Percentiles rank a stretch among this genome's conserved stretches.
phyloP scores from a whole-genome alignment of 2,329 filamentous ascomycete species.

The Aspergillus piperis region DNA sequence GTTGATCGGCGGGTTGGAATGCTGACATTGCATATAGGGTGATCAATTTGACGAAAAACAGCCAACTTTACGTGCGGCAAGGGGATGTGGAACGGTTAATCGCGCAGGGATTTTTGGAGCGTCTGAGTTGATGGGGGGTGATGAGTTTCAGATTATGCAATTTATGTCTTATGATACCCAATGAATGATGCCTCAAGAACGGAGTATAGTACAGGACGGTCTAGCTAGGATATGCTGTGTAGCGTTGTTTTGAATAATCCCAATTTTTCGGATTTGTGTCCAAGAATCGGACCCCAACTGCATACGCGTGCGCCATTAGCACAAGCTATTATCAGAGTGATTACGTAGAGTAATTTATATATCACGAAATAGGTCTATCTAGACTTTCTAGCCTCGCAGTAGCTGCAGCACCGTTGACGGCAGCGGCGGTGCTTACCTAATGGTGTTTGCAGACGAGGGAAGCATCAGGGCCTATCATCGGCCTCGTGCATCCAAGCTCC shows the following conservation, averaged over 20 bases:
- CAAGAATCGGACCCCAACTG: background rate
- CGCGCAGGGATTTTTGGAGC: slow-evolving; percentile 90
- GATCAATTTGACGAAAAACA: slow-evolving; percentile 96
- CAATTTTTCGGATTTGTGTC: no score
- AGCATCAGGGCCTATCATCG: slow-evolving; percentile 1
- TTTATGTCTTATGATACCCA: slow-evolving; percentile 23
- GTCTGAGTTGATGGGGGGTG: slow-evolving; percentile 65
- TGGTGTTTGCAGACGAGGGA: background rate
- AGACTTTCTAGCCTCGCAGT: background rate
- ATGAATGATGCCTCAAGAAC: slow-evolving; percentile 10
- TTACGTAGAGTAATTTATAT: background rate
- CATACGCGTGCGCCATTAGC: background rate
- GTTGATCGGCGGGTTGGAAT: slow-evolving; percentile 5
- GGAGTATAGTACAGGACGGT: background rate
- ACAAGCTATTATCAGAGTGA: background rate
- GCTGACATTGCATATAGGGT: slow-evolving; percentile 63
- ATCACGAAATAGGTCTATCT: background rate
- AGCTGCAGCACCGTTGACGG: slow-evolving; percentile 3
- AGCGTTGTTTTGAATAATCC: background rate
- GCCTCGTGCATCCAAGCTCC: background rate
- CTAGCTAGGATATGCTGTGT: background rate
- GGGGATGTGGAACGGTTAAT: slow-evolving; percentile 95
- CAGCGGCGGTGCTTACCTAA: background rate
- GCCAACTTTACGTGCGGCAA: slow-evolving; percentile 94
- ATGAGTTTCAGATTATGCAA: slow-evolving; percentile 2